Conservation (phyloP, 2,329 filamentous ascomycete genomes). For the Diplodia corticola region DNA sequence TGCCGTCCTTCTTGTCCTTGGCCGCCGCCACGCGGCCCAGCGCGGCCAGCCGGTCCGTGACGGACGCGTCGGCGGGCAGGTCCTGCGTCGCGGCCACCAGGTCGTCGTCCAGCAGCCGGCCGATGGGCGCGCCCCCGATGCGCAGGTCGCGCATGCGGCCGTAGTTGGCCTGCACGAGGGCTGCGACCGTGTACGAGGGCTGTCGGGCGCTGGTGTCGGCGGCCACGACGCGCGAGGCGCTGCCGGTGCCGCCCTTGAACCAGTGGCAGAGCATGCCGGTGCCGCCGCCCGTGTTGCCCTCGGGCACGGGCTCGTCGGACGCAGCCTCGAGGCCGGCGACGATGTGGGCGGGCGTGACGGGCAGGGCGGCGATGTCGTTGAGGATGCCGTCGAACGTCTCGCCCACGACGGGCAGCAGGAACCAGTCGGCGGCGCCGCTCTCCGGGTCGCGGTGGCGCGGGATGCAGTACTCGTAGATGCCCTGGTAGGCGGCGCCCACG, state of each 20-base stretch:
- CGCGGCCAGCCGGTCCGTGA: constrained; percentile 33
- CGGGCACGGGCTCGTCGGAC: constrained; percentile 53
- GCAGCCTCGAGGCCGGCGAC: constrained; percentile 56
- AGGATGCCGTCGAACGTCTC: constrained; percentile 66
- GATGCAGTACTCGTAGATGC: constrained; percentile 58
- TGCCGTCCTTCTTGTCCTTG: constrained; percentile 60
- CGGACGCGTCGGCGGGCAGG: constrained; percentile 29
- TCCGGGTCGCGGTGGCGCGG: constrained; percentile 45
- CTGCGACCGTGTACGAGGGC: constrained; percentile 58
- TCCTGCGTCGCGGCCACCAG: constrained; percentile 43
- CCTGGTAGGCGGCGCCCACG: constrained; percentile 60
- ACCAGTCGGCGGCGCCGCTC: constrained; percentile 51
- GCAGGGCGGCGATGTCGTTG: constrained; percentile 58
- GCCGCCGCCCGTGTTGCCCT: constrained; percentile 67
- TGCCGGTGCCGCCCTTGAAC: constrained; percentile 68
- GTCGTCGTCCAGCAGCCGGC: constrained; percentile 53
- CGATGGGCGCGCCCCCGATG: constrained; percentile 63
- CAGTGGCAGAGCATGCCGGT: constrained; percentile 67
- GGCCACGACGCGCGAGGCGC: constrained; percentile 56
- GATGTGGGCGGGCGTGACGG: constrained; percentile 56
- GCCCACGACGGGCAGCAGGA: constrained; percentile 58
- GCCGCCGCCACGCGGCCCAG: constrained; percentile 34
- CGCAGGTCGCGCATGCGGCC: constrained; percentile 58
- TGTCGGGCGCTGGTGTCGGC: constrained; percentile 24
- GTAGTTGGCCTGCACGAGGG: constrained; percentile 67